Percentiles rank a stretch among this genome's conserved stretches.
Evolutionary conservation across 805 yeast species (phyloP).

Genomic region (Metschnikowia lunata): DNA sequence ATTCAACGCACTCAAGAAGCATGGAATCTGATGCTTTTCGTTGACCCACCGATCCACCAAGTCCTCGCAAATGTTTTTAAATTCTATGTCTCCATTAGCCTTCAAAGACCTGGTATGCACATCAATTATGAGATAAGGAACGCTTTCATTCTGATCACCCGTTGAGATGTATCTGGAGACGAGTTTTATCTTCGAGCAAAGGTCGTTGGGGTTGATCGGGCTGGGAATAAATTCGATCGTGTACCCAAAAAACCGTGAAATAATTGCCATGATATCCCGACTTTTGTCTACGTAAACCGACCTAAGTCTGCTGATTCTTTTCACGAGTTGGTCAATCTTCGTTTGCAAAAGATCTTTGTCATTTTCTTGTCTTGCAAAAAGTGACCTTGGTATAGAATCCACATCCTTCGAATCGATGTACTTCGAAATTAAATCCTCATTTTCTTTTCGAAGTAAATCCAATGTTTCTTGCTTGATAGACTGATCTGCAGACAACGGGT

Average conservation of each 20-base stretch:
- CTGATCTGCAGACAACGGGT: constrained; percentile 63
- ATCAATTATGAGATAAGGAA: constrained; percentile 53
- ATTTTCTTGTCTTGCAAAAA: constrained; percentile 56
- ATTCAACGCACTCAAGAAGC: constrained; percentile 72
- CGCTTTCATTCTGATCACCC: constrained; percentile 14
- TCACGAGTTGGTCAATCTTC: constrained; percentile 46
- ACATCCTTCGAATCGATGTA: constrained; percentile 14
- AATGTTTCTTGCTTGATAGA: constrained; percentile 50
- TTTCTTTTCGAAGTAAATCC: constrained; percentile 53
- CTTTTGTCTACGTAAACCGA: constrained; percentile 63
- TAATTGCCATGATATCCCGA: constrained; percentile 63
- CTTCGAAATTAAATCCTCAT: constrained; percentile 45
- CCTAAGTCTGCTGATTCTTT: constrained; percentile 49
- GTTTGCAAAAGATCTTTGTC: constrained; percentile 48
- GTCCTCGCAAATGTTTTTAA: constrained; percentile 39
- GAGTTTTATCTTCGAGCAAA: constrained; percentile 52
- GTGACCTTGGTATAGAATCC: constrained; percentile 51
- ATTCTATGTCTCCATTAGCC: constrained; percentile 41
- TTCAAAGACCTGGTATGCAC: constrained; percentile 50
- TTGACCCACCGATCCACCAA: constrained; percentile 63
- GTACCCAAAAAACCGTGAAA: constrained; percentile 68
- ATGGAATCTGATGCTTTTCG: constrained; percentile 66
- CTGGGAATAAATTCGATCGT: constrained; percentile 58
- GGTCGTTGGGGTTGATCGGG: constrained; percentile 40
- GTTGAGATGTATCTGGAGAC: constrained; percentile 39